Evolutionary conservation across 129 eudicot species (phyloP).

Genomic region (Arctium minus): DNA sequence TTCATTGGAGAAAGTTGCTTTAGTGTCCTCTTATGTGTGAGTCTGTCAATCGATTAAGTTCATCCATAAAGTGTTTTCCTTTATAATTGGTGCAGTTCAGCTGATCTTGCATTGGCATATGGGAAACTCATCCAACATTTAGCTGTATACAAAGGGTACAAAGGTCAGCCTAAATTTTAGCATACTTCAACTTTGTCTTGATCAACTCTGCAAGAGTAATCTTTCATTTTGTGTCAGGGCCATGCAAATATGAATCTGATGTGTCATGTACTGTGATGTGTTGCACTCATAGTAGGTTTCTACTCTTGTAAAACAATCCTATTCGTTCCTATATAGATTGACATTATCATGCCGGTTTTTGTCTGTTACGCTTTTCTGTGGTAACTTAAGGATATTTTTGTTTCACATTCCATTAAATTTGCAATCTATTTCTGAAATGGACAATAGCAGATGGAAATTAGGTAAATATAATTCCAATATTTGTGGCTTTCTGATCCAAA

Average conservation of each 20-base stretch:
- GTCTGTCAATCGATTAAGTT: background rate
- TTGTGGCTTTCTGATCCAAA: no score
- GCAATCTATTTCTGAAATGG: background rate
- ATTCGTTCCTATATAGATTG: background rate
- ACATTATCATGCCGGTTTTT: background rate
- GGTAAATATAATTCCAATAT: background rate
- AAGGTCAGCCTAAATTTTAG: conserved; percentile 44
- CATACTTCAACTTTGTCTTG: background rate
- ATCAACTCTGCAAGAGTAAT: background rate
- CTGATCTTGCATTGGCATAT: conserved; percentile 89
- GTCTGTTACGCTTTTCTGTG: background rate
- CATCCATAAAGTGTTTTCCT: background rate
- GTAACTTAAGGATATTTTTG: background rate
- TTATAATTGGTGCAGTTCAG: conserved; percentile 49
- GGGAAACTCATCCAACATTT: conserved; percentile 90
- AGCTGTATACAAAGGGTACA: conserved; percentile 86
- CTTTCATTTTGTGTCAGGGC: background rate
- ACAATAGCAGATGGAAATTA: background rate
- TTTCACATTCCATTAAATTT: background rate
- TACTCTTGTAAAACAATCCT: background rate
- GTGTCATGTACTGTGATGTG: background rate
- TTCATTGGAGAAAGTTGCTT: background rate
- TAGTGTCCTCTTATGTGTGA: background rate
- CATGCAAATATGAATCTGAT: background rate
- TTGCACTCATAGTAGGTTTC: background rate